Base-by-base conservation (phyloP, 345 rosid species). In the Camelina laxa region DNA sequence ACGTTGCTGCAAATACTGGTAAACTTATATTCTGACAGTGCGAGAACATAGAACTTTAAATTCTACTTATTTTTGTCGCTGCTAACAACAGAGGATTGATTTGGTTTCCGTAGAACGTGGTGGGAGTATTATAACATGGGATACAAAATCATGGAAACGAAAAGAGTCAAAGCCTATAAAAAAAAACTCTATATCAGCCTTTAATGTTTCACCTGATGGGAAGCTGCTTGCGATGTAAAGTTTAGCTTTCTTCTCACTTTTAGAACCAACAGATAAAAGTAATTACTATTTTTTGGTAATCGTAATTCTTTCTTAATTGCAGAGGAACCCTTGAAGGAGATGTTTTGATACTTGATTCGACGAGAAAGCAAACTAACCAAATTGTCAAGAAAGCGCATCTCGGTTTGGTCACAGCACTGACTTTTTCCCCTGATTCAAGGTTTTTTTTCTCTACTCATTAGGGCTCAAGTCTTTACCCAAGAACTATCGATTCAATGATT, bases 351-450 rank as follows among this genome's bases (percentile, higher is more conserved):
- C 49, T 92, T 76, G 82, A 85, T 78, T 74, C 98, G 12, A 41
- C 75, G 41, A 84, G 47, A 49, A 63, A 86, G 95, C 66, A 75
- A 68, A 68, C 78, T 65, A 86, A 69, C 24, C 83, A 69, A 38
- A 73, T 70, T 22, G 81, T 89, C 30, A 85, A 63, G 78, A 87
- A 86, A 79, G 97, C 98, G 64, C 99, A 92, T 82, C 84, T 91
- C 30, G 97, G 90, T 74, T 80, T 92, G 57, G 97, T 89, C 60
- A 92, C 98, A 4, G 90, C 95, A 53, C 65, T 92, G 75, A 72
- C 85, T 42, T 92, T 96, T 85, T 89, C 98, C 33, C 87, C 77
- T 16, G 93, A 92, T 84, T 92, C 98, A 84, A 96, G 98, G 97
- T 96, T 24, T 42, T 24, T 42, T 16, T 66, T 4, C 58, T 72